Conservation (phyloP, 805 yeast genomes). For the Saccharomycopsis sp. region DNA sequence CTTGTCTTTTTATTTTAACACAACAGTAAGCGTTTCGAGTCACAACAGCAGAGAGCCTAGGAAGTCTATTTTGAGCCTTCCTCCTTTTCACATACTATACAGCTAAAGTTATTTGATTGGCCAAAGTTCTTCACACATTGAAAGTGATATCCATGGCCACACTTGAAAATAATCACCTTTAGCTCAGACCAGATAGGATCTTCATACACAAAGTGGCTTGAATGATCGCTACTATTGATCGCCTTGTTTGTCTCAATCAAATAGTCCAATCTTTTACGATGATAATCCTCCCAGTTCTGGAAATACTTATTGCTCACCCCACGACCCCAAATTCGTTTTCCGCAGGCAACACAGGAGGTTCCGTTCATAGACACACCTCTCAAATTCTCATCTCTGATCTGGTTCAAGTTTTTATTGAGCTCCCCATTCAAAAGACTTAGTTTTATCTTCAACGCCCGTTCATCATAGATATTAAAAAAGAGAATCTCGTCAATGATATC, state of each 20-base stretch:
- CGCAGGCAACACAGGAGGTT: constrained; percentile 70
- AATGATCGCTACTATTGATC: constrained; percentile 14
- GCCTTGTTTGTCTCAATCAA: constrained; percentile 8
- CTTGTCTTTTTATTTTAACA: too few relatives aligned
- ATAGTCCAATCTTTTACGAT: constrained; percentile 25
- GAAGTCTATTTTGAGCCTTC: too few relatives aligned
- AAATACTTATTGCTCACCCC: constrained; percentile 44
- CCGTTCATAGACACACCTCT: constrained; percentile 60
- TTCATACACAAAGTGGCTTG: constrained; percentile 13
- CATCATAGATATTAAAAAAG: constrained; percentile 58
- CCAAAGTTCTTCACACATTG: constrained; percentile 49
- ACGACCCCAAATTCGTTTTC: constrained; percentile 64
- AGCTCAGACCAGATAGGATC: constrained; percentile 10
- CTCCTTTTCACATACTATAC: constrained; percentile 35
- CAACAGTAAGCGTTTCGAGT: too few relatives aligned
- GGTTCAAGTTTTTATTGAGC: constrained; percentile 40
- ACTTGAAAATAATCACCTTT: constrained; percentile 49
- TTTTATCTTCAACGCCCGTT: constrained; percentile 44
- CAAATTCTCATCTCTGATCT: constrained; percentile 35
- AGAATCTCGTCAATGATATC: constrained; percentile 57
- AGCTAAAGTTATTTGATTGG: constrained; percentile 26
- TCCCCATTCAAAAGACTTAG: constrained; percentile 51
- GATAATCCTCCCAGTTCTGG: constrained; percentile 49
- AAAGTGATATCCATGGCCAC: constrained; percentile 61
- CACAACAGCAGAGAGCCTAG: too few relatives aligned